Conservation (phyloP, 768 basidiomycete species). For the Phlebiopsis flavidoalba region DNA sequence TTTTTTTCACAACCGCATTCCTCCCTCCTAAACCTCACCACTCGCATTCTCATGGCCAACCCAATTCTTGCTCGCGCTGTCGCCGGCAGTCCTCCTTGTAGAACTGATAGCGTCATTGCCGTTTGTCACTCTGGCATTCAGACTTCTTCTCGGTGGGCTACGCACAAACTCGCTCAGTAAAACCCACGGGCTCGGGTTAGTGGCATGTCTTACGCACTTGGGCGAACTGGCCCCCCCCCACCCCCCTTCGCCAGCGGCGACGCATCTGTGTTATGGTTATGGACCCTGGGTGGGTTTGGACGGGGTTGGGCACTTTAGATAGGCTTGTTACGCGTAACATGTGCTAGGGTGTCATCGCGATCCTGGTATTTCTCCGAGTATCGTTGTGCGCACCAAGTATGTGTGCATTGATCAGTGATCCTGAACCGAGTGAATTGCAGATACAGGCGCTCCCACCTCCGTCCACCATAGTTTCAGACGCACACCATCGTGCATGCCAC, state of each 20-base stretch:
- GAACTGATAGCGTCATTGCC: constrained; percentile 71
- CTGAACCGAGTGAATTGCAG: neutral
- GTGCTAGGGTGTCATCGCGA: constrained; percentile 85
- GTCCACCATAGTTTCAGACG: constrained; percentile 50
- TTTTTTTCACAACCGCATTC: constrained; percentile 62
- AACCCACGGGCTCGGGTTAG: constrained; percentile 41
- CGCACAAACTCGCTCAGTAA: constrained; percentile 37
- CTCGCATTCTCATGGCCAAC: constrained; percentile 62
- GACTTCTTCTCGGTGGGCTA: constrained; percentile 70
- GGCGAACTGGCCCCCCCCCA: constrained; percentile 75
- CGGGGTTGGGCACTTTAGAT: no score
- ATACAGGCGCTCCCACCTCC: constrained; percentile 31
- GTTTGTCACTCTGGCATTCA: constrained; percentile 73
- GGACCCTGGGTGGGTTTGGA: constrained; percentile 75
- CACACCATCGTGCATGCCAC: constrained; percentile 77
- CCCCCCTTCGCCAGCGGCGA: constrained; percentile 57
- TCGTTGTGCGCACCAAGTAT: constrained; percentile 19
- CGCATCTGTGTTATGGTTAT: constrained; percentile 56
- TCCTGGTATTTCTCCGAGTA: constrained; percentile 85
- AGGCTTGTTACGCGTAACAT: constrained; percentile 67
- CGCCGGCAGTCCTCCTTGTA: constrained; percentile 64
- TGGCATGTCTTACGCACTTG: constrained; percentile 59
- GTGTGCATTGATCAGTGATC: constrained; percentile 3
- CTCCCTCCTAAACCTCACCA: constrained; percentile 51
- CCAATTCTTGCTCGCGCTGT: constrained; percentile 73